Evolutionary conservation across 495 filamentous ascomycete genomes (phyloP).

Genomic region (Penicillium lagena): DNA sequence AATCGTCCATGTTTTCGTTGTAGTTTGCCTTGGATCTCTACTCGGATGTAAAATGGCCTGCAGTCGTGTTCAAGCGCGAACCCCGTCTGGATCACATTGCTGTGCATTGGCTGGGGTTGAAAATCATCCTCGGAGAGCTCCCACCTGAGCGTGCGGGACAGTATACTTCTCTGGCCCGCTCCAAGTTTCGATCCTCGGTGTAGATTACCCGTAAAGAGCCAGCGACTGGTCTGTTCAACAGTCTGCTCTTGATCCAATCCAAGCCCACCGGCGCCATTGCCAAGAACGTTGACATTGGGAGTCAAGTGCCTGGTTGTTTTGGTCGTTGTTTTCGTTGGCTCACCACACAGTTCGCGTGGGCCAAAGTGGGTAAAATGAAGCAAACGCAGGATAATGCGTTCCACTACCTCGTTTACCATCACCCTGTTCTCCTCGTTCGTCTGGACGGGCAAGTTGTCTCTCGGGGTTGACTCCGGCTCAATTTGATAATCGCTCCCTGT

Average conservation of each 20-base stretch:
- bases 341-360: background rate
- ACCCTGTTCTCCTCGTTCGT: background rate
- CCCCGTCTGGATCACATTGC: slow-evolving; percentile 21
- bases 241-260: slow-evolving; percentile 1
- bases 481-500: no score
- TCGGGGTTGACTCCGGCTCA: background rate
- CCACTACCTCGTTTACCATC: background rate
- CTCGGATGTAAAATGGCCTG: slow-evolving; percentile 22
- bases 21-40: slow-evolving; percentile 19
- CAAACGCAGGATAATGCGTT: background rate
- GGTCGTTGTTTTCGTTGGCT: background rate
- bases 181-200: background rate
- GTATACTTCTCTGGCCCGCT: background rate
- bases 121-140: slow-evolving; percentile 17
- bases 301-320: slow-evolving; percentile 2
- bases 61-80: slow-evolving; percentile 27
- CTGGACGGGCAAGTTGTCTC: background rate
- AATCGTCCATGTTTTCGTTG: slow-evolving; percentile 1
- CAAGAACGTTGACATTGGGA: slow-evolving; percentile 1
- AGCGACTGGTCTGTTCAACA: background rate
- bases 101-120: slow-evolving; percentile 19
- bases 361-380: slow-evolving; percentile 4
- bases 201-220: slow-evolving; percentile 4
- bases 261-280: background rate
- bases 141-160: slow-evolving; percentile 21